phyloP scores from a whole-genome alignment of 306 rosid species.

The Purshia tridentata region DNA sequence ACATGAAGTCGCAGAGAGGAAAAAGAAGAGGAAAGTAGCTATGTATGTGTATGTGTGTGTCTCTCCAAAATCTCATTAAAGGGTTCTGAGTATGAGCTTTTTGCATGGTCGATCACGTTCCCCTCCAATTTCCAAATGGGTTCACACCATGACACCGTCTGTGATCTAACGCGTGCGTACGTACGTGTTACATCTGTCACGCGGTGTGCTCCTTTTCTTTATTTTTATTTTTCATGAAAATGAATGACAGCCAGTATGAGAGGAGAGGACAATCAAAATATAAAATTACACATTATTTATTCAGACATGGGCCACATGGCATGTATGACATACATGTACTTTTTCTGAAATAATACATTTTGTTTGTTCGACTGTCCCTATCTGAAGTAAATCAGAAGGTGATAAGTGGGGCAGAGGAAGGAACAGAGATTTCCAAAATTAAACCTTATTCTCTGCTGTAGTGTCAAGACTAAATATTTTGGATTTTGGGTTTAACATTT shows the following conservation, averaged over 20 bases:
- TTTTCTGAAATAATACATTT: background rate
- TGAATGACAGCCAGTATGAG: slow-evolving; percentile 13
- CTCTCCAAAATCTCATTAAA: background rate
- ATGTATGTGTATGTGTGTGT: background rate
- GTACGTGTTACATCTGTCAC: slow-evolving; percentile 22
- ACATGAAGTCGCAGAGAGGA: slow-evolving; percentile 5
- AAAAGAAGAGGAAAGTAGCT: background rate
- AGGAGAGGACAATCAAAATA: background rate
- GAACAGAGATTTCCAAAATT: no score
- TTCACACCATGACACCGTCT: slow-evolving; percentile 35
- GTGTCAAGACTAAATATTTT: no score
- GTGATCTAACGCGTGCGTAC: slow-evolving; percentile 23
- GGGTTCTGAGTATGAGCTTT: slow-evolving; percentile 1
- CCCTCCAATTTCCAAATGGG: background rate
- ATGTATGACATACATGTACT: slow-evolving; percentile 6
- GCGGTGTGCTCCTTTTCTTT: background rate
- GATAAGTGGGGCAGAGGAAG: background rate
- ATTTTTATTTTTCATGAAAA: background rate
- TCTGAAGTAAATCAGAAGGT: slow-evolving; percentile 26
- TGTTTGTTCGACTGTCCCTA: slow-evolving; percentile 10
- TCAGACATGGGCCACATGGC: slow-evolving; percentile 11
- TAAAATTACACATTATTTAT: background rate
- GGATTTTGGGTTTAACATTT: no score
- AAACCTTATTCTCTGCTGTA: no score
- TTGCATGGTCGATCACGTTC: slow-evolving; percentile 30